Percentiles rank a stretch among this genome's conserved stretches.
phyloP scores from a whole-genome alignment of 441 rosid genomes.

The Pelargonium citronellum region DNA sequence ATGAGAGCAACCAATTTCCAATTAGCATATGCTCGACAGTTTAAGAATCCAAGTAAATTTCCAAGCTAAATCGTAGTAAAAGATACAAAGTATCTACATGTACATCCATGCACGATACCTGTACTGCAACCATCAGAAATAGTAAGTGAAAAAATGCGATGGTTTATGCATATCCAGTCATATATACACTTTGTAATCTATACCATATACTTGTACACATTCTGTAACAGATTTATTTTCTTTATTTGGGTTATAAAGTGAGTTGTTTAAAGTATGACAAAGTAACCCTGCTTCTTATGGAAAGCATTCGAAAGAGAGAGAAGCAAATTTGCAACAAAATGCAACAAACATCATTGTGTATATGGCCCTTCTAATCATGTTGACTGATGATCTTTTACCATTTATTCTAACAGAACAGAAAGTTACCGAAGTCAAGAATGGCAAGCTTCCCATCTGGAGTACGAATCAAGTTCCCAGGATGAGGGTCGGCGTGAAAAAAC shows the following conservation, averaged over 20 bases:
- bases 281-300: too few relatives aligned
- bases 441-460: slow-evolving; percentile 97
- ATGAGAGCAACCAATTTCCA: not conserved
- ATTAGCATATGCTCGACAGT: not conserved
- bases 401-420: slow-evolving; percentile 17
- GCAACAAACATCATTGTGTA: slow-evolving; percentile 6
- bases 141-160: not conserved
- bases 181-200: not conserved
- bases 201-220: not conserved
- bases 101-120: not conserved
- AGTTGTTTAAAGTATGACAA: too few relatives aligned
- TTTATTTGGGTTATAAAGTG: too few relatives aligned
- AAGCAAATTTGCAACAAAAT: not conserved
- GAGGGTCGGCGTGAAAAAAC: slow-evolving; percentile 98
- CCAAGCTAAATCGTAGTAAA: not conserved
- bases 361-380: slow-evolving; percentile 12
- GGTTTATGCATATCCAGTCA: not conserved
- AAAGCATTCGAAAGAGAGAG: not conserved
- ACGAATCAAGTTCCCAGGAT: slow-evolving; percentile 96
- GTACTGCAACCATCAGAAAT: not conserved
- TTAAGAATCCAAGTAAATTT: not conserved
- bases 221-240: too few relatives aligned
- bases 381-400: slow-evolving; percentile 17
- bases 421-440: slow-evolving; percentile 90
- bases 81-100: not conserved